A percentile compares a stretch with the other conserved stretches of the same genome.
These are phyloP conservation scores for Hypoxylon cercidicola DNA, from an alignment of 495 filamentous ascomycete species.

Conservation along the genomic window DNA sequence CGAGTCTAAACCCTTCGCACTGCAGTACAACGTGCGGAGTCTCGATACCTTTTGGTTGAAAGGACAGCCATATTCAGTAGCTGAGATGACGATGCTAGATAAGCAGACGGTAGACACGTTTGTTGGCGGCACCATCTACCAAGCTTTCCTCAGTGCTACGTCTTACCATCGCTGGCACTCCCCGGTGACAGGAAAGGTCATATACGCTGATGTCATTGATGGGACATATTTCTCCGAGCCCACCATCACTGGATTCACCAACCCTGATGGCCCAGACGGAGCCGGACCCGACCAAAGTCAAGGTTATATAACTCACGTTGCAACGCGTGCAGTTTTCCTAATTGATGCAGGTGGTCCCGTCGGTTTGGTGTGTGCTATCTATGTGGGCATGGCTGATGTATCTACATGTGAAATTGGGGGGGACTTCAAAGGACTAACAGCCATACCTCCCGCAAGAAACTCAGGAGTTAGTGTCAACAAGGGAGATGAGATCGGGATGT, in stretches of 20 bases:
- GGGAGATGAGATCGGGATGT: slow-evolving; percentile 69
- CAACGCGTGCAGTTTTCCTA: slow-evolving; percentile 64
- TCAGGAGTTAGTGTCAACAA: slow-evolving; percentile 42
- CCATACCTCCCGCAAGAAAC: too few species aligned
- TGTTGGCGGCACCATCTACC: slow-evolving; percentile 65
- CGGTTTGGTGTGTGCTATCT: slow-evolving; percentile 65
- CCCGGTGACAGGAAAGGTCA: slow-evolving; percentile 61
- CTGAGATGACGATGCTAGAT: slow-evolving; percentile 57
- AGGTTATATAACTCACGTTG: slow-evolving; percentile 61
- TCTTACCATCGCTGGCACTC: slow-evolving; percentile 70
- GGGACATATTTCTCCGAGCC: slow-evolving; percentile 71
- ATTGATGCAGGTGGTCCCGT: slow-evolving; percentile 67
- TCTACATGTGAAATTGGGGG: slow-evolving; percentile 65
- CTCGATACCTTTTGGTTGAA: slow-evolving; percentile 68
- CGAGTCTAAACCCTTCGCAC: slow-evolving; percentile 61
- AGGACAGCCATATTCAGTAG: slow-evolving; percentile 62
- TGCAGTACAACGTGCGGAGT: slow-evolving; percentile 46
- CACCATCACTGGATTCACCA: slow-evolving; percentile 55
- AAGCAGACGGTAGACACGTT: slow-evolving; percentile 47
- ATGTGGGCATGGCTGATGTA: slow-evolving; percentile 69
- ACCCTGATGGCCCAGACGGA: slow-evolving; percentile 43
- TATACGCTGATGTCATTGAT: slow-evolving; percentile 54
- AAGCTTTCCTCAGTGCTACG: slow-evolving; percentile 64
- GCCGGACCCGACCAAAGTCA: slow-evolving; percentile 48
- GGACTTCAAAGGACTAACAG: too few species aligned